Evolutionary conservation across 2,329 filamentous ascomycete species (phyloP).

Genomic region (Neofusicoccum laricinum): DNA sequence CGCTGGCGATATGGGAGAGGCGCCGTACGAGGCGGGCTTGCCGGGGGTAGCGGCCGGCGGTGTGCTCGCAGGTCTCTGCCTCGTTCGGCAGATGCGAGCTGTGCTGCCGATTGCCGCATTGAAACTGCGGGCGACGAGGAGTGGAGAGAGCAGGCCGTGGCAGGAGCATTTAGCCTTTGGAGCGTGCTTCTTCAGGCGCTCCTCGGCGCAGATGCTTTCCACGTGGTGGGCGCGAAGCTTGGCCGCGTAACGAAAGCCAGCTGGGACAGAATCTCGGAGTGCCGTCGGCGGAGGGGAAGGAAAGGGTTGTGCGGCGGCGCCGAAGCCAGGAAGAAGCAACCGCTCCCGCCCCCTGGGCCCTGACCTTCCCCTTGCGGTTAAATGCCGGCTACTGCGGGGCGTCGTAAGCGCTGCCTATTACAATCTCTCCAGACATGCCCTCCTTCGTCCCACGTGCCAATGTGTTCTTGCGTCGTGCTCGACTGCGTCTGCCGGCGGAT

Average conservation of each 20-base stretch:
- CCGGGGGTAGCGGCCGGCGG: background rate
- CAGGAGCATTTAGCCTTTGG: background rate
- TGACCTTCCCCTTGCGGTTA: slow-evolving; percentile 6
- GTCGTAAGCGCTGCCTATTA: background rate
- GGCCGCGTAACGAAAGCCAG: background rate
- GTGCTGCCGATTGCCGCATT: background rate
- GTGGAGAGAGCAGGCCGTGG: background rate
- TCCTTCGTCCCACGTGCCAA: background rate
- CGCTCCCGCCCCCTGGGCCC: background rate
- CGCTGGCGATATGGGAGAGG: background rate
- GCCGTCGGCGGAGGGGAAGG: too few species aligned
- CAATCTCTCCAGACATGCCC: background rate
- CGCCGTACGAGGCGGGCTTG: background rate
- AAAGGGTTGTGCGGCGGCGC: too few species aligned
- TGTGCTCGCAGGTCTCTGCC: background rate
- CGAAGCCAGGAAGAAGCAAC: background rate
- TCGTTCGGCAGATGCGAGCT: background rate
- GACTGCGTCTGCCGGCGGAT: background rate
- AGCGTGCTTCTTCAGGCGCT: background rate
- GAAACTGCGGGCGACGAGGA: background rate
- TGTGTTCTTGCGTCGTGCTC: background rate
- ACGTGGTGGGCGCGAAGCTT: background rate
- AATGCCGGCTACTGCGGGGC: background rate
- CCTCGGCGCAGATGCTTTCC: background rate
- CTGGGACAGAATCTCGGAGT: background rate